Conservation (phyloP, 441 rosid genomes). For the Eutrema salsugineum region DNA sequence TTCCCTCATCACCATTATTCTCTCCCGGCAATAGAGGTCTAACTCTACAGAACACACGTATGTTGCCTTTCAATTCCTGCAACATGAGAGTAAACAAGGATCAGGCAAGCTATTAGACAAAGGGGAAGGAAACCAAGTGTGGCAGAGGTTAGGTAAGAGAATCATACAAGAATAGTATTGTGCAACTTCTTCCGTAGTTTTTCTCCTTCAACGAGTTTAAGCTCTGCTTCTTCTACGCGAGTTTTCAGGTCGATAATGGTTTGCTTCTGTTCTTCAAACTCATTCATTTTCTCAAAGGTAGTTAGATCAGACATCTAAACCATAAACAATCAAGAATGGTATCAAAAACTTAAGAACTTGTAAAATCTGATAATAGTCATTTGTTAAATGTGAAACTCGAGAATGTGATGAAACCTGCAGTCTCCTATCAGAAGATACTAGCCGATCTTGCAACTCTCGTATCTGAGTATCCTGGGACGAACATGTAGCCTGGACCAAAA, state of each 20-base stretch:
- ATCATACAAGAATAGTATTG: constrained; percentile 43
- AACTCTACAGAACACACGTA: constrained; percentile 65
- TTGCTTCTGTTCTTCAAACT: constrained; percentile 48
- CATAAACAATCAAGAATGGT: constrained; percentile 15
- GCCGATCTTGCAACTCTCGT: constrained; percentile 46
- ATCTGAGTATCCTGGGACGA: constrained; percentile 45
- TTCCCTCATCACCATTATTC: constrained; percentile 33
- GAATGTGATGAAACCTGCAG: constrained; percentile 42
- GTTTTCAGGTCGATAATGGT: constrained; percentile 38
- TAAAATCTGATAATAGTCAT: not conserved
- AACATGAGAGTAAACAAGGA: not conserved
- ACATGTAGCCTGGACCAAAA: constrained; percentile 40
- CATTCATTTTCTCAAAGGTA: constrained; percentile 35
- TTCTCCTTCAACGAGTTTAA: constrained; percentile 55
- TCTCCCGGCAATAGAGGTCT: constrained; percentile 55
- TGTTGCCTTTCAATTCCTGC: constrained; percentile 65
- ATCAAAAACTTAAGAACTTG: not conserved
- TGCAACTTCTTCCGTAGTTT: constrained; percentile 55
- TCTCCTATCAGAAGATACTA: constrained; percentile 50
- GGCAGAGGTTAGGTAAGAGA: not conserved
- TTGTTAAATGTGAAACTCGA: not conserved
- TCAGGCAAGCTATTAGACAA: constrained; percentile 13
- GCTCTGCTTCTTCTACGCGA: constrained; percentile 45
- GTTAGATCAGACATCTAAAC: constrained; percentile 48
- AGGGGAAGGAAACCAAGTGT: not conserved